Conservation (phyloP, 371 early-diverging fungal genomes). For the Blakeslea trispora region DNA sequence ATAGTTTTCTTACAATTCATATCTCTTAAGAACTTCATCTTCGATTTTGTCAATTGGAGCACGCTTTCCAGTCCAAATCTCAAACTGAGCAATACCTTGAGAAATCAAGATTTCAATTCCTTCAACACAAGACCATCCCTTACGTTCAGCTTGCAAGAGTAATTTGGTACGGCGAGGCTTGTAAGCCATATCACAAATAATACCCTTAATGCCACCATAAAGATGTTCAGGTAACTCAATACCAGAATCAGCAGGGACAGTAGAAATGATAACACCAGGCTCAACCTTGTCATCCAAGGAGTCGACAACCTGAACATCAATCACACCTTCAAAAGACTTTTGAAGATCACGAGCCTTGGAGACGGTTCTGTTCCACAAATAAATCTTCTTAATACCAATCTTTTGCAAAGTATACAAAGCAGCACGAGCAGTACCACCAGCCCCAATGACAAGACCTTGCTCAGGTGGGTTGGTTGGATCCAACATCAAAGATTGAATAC, state of each 20-base stretch:
- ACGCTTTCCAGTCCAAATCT: constrained; percentile 68
- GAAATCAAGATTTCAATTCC: constrained; percentile 89
- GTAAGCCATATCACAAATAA: constrained; percentile 94
- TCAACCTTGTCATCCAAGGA: constrained; percentile 37
- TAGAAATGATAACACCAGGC: constrained; percentile 68
- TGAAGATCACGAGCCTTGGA: constrained; percentile 75
- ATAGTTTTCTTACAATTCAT: constrained; percentile 28
- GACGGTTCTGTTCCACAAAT: constrained; percentile 87
- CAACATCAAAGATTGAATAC: constrained; percentile 59
- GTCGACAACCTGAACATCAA: constrained; percentile 47
- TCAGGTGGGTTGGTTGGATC: constrained; percentile 39
- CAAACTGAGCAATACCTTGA: constrained; percentile 90
- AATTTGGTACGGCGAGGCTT: constrained; percentile 83
- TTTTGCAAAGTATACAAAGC: constrained; percentile 85
- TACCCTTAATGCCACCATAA: constrained; percentile 60
- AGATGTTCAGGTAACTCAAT: constrained; percentile 57
- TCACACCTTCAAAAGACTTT: constrained; percentile 61
- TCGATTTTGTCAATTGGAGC: constrained; percentile 56
- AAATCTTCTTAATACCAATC: constrained; percentile 69
- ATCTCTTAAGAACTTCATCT: constrained; percentile 44
- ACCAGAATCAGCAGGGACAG: constrained; percentile 84
- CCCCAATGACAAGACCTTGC: constrained; percentile 87
- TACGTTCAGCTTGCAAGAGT: constrained; percentile 58
- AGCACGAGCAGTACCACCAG: constrained; percentile 95
- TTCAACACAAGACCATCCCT: constrained; percentile 76